Evolutionary conservation across 768 basidiomycete genomes (phyloP).

Genomic region (Clitopilus passeckerianus): DNA sequence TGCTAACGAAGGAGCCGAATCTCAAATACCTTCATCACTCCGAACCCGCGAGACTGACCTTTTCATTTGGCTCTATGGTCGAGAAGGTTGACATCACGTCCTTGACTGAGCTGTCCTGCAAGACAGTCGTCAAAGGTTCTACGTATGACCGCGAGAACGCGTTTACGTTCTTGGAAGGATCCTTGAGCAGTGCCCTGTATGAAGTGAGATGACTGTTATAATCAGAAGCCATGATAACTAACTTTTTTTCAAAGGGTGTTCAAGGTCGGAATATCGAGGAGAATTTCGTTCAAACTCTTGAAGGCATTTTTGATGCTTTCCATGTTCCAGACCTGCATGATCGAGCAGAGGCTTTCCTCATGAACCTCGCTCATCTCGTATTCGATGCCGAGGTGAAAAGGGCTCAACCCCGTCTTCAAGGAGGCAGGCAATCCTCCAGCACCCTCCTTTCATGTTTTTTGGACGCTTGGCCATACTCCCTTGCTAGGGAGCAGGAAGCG

Average conservation of each 20-base stretch:
- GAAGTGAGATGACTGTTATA: slow-evolving; percentile 44
- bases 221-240: neutral
- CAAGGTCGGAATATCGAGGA: slow-evolving; percentile 70
- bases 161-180: slow-evolving; percentile 67
- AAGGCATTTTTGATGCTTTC: slow-evolving; percentile 76
- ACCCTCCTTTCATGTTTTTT: slow-evolving; percentile 63
- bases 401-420: slow-evolving; percentile 46
- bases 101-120: slow-evolving; percentile 58
- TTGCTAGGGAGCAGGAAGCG: slow-evolving; percentile 60
- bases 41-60: slow-evolving; percentile 60
- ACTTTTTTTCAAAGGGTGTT: slow-evolving; percentile 33
- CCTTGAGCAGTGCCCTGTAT: slow-evolving; percentile 64
- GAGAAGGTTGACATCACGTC: slow-evolving; percentile 66
- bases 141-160: slow-evolving; percentile 52
- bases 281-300: slow-evolving; percentile 62
- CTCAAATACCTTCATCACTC: slow-evolving; percentile 69
- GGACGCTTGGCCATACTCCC: slow-evolving; percentile 74
- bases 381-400: slow-evolving; percentile 74
- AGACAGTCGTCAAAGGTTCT: slow-evolving; percentile 49
- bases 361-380: slow-evolving; percentile 62
- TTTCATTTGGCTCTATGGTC: slow-evolving; percentile 69
- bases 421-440: slow-evolving; percentile 50
- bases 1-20: slow-evolving; percentile 75
- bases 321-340: slow-evolving; percentile 64
- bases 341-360: slow-evolving; percentile 66